Percentiles rank a stretch among this genome's conserved stretches.
phyloP scores from a whole-genome alignment of 2,329 filamentous ascomycete genomes.

The Lecanicillium sp. region DNA sequence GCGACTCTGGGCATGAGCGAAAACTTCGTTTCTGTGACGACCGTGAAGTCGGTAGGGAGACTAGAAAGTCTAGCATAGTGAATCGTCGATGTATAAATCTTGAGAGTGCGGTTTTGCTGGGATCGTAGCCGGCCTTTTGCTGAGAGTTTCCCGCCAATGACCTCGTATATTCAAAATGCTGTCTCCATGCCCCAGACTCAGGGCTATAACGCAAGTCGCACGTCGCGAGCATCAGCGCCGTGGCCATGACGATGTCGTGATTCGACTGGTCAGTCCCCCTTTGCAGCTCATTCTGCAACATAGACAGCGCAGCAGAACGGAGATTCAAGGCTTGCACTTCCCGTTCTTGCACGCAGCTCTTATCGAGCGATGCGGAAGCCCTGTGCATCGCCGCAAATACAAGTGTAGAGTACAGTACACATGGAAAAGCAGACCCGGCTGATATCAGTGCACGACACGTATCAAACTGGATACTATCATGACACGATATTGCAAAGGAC shows the following conservation, averaged over 20 bases:
- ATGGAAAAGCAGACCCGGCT: slow-evolving; percentile 3
- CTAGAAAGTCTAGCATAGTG: too few species aligned
- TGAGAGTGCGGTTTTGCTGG: too few species aligned
- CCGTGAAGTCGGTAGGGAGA: too few species aligned
- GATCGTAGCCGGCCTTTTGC: not conserved
- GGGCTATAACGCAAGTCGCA: slow-evolving; percentile 6
- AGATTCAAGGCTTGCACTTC: slow-evolving; percentile 3
- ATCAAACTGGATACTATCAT: slow-evolving; percentile 4
- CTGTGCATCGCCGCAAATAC: slow-evolving; percentile 5
- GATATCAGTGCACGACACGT: slow-evolving; percentile 6
- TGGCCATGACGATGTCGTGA: slow-evolving; percentile 2
- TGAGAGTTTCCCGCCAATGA: not conserved
- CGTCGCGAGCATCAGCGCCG: slow-evolving; percentile 5
- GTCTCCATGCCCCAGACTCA: slow-evolving; percentile 1
- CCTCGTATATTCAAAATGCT: slow-evolving; percentile 6
- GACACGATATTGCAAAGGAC: slow-evolving; percentile 2
- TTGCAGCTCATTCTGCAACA: slow-evolving; percentile 2
- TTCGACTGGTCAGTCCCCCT: not conserved
- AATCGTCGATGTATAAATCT: too few species aligned
- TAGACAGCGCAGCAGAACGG: not conserved
- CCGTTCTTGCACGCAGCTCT: not conserved
- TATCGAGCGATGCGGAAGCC: not conserved
- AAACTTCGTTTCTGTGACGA: too few species aligned
- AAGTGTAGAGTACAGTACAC: slow-evolving; percentile 2
- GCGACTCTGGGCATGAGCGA: too few species aligned